Percentiles rank a stretch among this genome's conserved stretches.
Evolutionary conservation across 2,329 filamentous ascomycete genomes (phyloP).

Genomic region (Cladosporium sp.): DNA sequence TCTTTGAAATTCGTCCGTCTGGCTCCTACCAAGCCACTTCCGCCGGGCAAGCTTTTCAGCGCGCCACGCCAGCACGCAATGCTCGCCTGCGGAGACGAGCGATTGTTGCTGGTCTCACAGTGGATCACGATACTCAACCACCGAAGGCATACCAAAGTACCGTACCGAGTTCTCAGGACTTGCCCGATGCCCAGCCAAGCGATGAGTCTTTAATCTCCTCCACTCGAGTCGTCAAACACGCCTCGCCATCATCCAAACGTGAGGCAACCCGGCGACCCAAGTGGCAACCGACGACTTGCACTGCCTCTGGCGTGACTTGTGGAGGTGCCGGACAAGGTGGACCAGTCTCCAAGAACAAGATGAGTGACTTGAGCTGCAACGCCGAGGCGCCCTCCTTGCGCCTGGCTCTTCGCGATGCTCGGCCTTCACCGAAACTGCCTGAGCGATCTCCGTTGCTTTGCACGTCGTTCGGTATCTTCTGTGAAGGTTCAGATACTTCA

Average conservation of each 20-base stretch:
- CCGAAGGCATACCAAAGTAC: neutral
- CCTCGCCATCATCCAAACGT: neutral
- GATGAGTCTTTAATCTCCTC: neutral
- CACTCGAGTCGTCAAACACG: neutral
- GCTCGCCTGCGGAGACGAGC: neutral
- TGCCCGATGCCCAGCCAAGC: neutral
- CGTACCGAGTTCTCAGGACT: neutral
- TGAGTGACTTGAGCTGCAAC: neutral
- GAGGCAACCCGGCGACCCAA: neutral
- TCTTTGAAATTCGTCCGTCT: neutral
- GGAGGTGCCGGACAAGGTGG: neutral
- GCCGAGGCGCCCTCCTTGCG: neutral
- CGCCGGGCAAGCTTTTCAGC: neutral
- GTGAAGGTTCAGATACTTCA: neutral
- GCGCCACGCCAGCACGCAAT: neutral
- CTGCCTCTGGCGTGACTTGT: constrained; percentile 6
- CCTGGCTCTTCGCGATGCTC: neutral
- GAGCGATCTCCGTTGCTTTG: neutral
- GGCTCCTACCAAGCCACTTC: neutral
- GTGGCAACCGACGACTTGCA: constrained; percentile 1
- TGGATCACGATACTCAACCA: too few relatives aligned
- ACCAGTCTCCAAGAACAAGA: neutral
- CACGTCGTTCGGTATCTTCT: neutral
- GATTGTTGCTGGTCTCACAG: neutral
- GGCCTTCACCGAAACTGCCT: neutral